Percentiles rank a stretch among this genome's conserved stretches.
These are phyloP conservation scores for Xylogone sp. DNA, from an alignment of 2,329 filamentous ascomycete species.

Conservation along the genomic window DNA sequence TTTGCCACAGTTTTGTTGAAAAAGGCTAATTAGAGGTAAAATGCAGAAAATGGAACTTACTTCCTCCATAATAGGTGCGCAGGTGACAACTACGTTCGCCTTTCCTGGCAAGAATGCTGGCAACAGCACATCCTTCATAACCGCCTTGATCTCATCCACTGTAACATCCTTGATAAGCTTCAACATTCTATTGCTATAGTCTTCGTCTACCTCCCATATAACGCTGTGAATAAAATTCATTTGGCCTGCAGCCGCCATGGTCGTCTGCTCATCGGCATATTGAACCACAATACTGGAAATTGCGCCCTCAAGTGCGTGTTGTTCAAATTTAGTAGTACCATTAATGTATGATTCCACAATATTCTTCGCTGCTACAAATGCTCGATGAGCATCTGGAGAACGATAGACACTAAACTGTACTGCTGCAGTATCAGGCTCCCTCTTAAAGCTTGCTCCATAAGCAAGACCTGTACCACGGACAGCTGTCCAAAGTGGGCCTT, in stretches of 20 bases:
- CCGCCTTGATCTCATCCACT: conserved; percentile 70
- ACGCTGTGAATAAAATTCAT: conserved; percentile 82
- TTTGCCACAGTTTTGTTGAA: too few relatives aligned
- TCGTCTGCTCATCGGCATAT: conserved; percentile 85
- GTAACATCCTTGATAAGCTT: conserved; percentile 72
- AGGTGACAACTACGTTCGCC: conserved; percentile 85
- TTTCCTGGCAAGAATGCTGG: conserved; percentile 76
- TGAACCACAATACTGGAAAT: conserved; percentile 84
- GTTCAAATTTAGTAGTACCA: conserved; percentile 70
- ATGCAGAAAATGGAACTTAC: conserved; percentile 47
- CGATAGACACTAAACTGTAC: conserved; percentile 85
- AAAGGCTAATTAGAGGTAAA: conserved; percentile 6
- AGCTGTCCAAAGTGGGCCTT: conserved; percentile 91
- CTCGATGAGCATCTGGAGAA: conserved; percentile 84
- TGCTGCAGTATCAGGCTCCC: conserved; percentile 74
- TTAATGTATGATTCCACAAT: conserved; percentile 72
- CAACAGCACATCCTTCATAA: conserved; percentile 71
- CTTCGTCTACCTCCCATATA: conserved; percentile 68
- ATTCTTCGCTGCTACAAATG: conserved; percentile 71
- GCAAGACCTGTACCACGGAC: conserved; percentile 91
- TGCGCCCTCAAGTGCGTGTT: conserved; percentile 69
- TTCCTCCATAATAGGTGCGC: conserved; percentile 79
- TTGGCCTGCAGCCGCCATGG: conserved; percentile 75
- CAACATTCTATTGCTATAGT: conserved; percentile 75
- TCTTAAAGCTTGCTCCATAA: conserved; percentile 79